Evolutionary conservation across 164 flowering plant genomes (phyloP).

Genomic region (Vitis riparia): DNA sequence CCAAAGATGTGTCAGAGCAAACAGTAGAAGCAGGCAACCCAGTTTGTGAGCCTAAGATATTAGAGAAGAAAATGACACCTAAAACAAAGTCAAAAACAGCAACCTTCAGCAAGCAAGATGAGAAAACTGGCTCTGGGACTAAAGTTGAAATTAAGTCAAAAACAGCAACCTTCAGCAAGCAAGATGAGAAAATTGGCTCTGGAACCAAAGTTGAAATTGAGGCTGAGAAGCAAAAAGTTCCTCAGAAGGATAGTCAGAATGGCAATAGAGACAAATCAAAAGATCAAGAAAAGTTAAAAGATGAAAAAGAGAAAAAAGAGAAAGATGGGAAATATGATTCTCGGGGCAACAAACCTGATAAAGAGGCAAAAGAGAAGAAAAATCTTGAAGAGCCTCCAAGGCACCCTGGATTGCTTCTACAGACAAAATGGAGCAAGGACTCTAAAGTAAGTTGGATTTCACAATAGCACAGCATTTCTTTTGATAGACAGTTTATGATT

Average conservation of each 20-base stretch:
- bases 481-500: neutral
- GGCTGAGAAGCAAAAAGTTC: conserved; percentile 30
- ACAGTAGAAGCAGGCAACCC: conserved; percentile 20
- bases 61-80: conserved; percentile 25
- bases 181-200: conserved; percentile 29
- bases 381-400: conserved; percentile 76
- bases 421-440: conserved; percentile 63
- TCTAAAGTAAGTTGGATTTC: conserved; percentile 58
- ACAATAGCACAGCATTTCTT: neutral
- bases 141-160: conserved; percentile 20
- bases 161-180: conserved; percentile 20
- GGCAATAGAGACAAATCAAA: conserved; percentile 31
- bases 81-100: conserved; percentile 19
- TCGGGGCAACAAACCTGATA: conserved; percentile 45
- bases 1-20: conserved; percentile 20
- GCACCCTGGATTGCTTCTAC: conserved; percentile 78
- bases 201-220: conserved; percentile 23
- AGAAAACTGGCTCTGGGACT: conserved; percentile 24
- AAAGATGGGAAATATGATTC: conserved; percentile 49
- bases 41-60: conserved; percentile 19
- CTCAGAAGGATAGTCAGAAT: conserved; percentile 33
- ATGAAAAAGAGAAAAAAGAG: conserved; percentile 49
- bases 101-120: conserved; percentile 28
- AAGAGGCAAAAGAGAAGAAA: conserved; percentile 60
- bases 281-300: conserved; percentile 39